phyloP scores from a whole-genome alignment of 305 asterid species.

The Fraxinus platypoda region DNA sequence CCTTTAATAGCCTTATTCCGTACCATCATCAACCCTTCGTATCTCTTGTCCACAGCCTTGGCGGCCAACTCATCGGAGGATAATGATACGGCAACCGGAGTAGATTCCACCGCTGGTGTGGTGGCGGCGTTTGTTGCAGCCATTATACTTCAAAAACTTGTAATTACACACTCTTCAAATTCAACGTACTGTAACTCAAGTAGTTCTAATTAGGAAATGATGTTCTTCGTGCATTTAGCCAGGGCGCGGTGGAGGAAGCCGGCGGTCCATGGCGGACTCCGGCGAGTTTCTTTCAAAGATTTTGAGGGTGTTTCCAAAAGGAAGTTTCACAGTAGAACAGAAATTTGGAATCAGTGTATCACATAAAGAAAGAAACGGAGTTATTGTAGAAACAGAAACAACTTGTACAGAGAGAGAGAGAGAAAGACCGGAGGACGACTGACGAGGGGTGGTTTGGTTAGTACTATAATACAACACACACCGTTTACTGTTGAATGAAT shows the following conservation, averaged over 20 bases:
- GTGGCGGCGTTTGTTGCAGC: slow-evolving; percentile 45
- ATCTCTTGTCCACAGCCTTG: slow-evolving; percentile 74
- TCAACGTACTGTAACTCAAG: slow-evolving; percentile 7
- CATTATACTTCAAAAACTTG: slow-evolving; percentile 29
- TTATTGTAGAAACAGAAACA: slow-evolving; percentile 16
- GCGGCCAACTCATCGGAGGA: slow-evolving; percentile 65
- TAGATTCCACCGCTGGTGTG: slow-evolving; percentile 31
- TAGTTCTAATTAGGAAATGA: slow-evolving; percentile 2
- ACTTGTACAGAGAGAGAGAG: slow-evolving; percentile 1
- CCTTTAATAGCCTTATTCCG: slow-evolving; percentile 90
- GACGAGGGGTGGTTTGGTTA: slow-evolving; percentile 8
- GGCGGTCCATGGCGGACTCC: slow-evolving; percentile 39
- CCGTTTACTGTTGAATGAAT: slow-evolving; percentile 26
- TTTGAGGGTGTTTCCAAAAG: slow-evolving; percentile 14
- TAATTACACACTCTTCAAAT: slow-evolving; percentile 2
- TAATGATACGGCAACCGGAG: slow-evolving; percentile 21
- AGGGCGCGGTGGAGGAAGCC: slow-evolving; percentile 28
- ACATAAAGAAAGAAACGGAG: slow-evolving; percentile 21
- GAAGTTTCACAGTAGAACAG: slow-evolving; percentile 14
- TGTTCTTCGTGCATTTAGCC: slow-evolving; percentile 23
- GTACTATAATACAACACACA: slow-evolving; percentile 30
- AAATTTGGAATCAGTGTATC: neutral
- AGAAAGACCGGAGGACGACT: neutral
- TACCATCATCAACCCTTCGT: slow-evolving; percentile 72
- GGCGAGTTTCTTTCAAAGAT: slow-evolving; percentile 11